Evolutionary conservation across 1,139 yeast genomes (phyloP), one percentile per base, ranked within the genome.

Genomic region (Candida pseudoviswanathii): DNA sequence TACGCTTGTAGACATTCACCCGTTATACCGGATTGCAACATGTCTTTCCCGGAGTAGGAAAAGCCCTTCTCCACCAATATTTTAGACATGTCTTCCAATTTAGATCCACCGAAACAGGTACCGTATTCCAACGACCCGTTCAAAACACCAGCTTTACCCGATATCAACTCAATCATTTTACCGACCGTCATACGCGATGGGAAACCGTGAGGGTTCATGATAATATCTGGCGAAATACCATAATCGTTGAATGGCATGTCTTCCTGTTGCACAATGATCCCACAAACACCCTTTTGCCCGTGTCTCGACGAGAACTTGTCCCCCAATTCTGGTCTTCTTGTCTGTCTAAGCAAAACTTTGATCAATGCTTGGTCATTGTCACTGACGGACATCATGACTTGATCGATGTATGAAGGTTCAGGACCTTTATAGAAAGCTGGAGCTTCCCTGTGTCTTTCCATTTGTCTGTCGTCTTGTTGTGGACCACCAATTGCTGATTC

Each of bases 181-280:
- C 99, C 99, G 26, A 94, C 99, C 44, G 99, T 94, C 99, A 94
- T 94, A 78, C 99, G 96, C 37, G 98, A 92, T 56, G 99, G 99
- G 85, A 94, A 94, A 73, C 97, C 99, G 66, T 94, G 99, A 1
- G 99, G 99, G 64, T 94, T 94, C 96, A 94, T 94, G 63, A 94
- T 94, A 58, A 94, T 91, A 71, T 94, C 99, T 0, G 99, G 99
- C 3, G 83, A 76, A 43, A 92, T 81, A 61, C 98, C 98, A 53
- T 84, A 81, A 60, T 92, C 97, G 64, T 86, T 89, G 67, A 92
- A 94, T 31, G 99, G 99, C 79, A 94, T 79, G 65, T 94, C 99
- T 65, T 91, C 97, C 64, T 92, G 97, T 62, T 89, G 92, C 10
- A 92, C 97, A 67, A 92, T 94, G 58, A 92, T 89, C 68, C 98